Evolutionary conservation across 2,329 filamentous ascomycete genomes (phyloP).

Genomic region (Aureobasidium sp.): DNA sequence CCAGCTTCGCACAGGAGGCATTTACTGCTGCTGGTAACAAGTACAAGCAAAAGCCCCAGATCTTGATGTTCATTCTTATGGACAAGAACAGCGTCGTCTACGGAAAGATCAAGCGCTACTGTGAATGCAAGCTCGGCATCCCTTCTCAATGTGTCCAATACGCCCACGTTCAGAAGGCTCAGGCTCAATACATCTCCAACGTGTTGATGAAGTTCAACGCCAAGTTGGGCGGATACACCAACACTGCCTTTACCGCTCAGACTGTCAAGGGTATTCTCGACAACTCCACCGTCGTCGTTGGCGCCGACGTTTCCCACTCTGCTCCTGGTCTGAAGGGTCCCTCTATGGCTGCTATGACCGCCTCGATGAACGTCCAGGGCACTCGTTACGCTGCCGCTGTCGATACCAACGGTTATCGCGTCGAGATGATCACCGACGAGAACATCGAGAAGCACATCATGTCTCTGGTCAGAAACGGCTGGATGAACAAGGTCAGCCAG

Average conservation of each 20-base stretch:
- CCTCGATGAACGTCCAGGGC: constrained; percentile 63
- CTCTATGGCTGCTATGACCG: constrained; percentile 81
- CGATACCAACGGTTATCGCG: constrained; percentile 73
- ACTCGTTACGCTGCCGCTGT: constrained; percentile 71
- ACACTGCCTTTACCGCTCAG: constrained; percentile 33
- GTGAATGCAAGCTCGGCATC: constrained; percentile 77
- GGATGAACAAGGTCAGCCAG: constrained; percentile 50
- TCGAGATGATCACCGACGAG: constrained; percentile 64
- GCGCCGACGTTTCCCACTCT: constrained; percentile 83
- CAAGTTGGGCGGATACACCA: constrained; percentile 81
- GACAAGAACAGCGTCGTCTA: constrained; percentile 67
- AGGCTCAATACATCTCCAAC: too few species aligned
- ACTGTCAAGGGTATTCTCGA: constrained; percentile 25
- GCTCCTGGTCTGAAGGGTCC: constrained; percentile 56
- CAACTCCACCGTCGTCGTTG: constrained; percentile 70
- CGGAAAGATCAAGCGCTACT: constrained; percentile 78
- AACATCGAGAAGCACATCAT: constrained; percentile 64
- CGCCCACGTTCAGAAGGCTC: too few species aligned
- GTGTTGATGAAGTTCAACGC: constrained; percentile 31
- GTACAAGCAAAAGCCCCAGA: constrained; percentile 54
- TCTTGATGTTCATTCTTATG: constrained; percentile 71
- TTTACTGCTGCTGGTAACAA: constrained; percentile 48
- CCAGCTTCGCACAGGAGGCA: constrained; percentile 28
- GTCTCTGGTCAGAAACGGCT: constrained; percentile 51
- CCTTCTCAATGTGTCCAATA: constrained; percentile 75